A percentile compares a stretch with the other conserved stretches of the same genome.
Conservation (phyloP, 1,139 yeast species). For the Candida tropicalis region DNA sequence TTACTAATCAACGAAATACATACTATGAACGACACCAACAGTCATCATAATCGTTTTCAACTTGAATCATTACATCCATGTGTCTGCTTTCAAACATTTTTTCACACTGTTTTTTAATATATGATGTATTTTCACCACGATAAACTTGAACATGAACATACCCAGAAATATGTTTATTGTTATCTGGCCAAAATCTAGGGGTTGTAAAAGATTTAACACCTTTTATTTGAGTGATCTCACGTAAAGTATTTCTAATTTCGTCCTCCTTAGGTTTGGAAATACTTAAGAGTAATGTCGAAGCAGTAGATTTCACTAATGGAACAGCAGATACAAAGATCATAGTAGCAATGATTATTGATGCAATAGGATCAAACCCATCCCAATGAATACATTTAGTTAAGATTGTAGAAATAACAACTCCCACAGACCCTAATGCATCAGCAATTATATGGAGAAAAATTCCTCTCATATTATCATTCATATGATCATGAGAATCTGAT, state of each 20-base stretch:
- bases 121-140: slow-evolving; percentile 67
- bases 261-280: slow-evolving; percentile 58
- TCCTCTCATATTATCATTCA: slow-evolving; percentile 92
- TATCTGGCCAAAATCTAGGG: slow-evolving; percentile 89
- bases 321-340: slow-evolving; percentile 80
- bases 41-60: slow-evolving; percentile 57
- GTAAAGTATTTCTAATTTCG: slow-evolving; percentile 60
- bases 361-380: slow-evolving; percentile 85
- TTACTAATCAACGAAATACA: background rate
- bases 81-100: slow-evolving; percentile 34
- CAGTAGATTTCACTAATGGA: slow-evolving; percentile 82
- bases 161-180: slow-evolving; percentile 47
- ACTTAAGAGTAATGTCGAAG: slow-evolving; percentile 69
- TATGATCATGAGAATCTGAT: slow-evolving; percentile 23
- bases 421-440: slow-evolving; percentile 94
- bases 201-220: slow-evolving; percentile 87
- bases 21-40: slow-evolving; percentile 55
- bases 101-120: slow-evolving; percentile 64
- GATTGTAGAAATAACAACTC: slow-evolving; percentile 86
- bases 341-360: slow-evolving; percentile 83
- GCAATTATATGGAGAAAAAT: slow-evolving; percentile 91
- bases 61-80: slow-evolving; percentile 59
- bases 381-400: slow-evolving; percentile 59
- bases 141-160: slow-evolving; percentile 70
- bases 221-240: slow-evolving; percentile 66